A percentile compares a stretch with the other conserved stretches of the same genome.
Evolutionary conservation across 257 asterid species (phyloP).

Genomic region (Echites panduratus): DNA sequence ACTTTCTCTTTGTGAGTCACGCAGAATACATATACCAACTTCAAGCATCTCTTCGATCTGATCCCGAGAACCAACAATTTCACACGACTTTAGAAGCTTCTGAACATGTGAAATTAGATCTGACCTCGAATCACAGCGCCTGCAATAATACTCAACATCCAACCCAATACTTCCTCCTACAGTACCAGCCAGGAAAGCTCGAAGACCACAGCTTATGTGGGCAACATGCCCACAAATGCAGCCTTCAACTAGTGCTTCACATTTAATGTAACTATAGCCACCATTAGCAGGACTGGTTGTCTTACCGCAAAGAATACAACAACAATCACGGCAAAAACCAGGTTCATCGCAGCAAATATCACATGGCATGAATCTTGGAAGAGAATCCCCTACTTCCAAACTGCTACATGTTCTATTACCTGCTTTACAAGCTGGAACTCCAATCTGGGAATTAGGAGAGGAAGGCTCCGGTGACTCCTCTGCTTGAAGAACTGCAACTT

Average conservation of each 20-base stretch:
- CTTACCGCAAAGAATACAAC: constrained; percentile 75
- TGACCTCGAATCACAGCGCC: constrained; percentile 77
- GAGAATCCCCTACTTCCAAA: constrained; percentile 32
- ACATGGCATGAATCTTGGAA: constrained; percentile 46
- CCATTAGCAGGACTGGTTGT: constrained; percentile 28
- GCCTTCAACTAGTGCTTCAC: constrained; percentile 51
- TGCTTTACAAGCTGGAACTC: constrained; percentile 44
- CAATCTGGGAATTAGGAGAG: constrained; percentile 23
- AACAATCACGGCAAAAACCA: constrained; percentile 73
- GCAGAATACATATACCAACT: constrained; percentile 45
- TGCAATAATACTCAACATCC: constrained; percentile 81
- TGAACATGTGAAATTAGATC: constrained; percentile 56
- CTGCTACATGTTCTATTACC: constrained; percentile 60
- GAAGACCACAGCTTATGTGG: constrained; percentile 72
- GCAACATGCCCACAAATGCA: constrained; percentile 66
- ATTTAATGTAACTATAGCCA: constrained; percentile 47
- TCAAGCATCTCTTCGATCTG: constrained; percentile 47
- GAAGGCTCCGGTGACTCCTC: constrained; percentile 23
- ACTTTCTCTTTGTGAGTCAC: constrained; percentile 41
- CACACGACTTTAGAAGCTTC: constrained; percentile 45
- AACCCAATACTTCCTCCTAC: constrained; percentile 72
- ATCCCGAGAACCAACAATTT: constrained; percentile 40
- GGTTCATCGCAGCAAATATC: constrained; percentile 77
- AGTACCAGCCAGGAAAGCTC: constrained; percentile 80
- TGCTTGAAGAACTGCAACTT: constrained; percentile 18